These are phyloP conservation scores for Pouteria campechiana DNA, from an alignment of 179 eudicot species.

Conservation along the genomic window DNA sequence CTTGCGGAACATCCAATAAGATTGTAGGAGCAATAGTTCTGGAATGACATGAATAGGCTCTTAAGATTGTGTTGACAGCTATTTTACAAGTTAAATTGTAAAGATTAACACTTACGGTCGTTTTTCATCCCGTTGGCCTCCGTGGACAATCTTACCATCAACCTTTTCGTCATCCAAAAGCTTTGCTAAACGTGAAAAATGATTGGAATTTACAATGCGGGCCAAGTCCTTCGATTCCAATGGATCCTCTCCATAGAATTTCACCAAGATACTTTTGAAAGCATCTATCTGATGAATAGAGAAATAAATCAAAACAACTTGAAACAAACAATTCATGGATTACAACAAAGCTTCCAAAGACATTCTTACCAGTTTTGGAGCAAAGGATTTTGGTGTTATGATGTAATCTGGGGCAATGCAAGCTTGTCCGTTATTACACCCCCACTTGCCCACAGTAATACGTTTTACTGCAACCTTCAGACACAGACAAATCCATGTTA, in stretches of 20 bases:
- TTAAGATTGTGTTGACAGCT: not conserved
- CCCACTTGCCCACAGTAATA: constrained; percentile 81
- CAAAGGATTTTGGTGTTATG: constrained; percentile 70
- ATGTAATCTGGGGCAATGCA: constrained; percentile 73
- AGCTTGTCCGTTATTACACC: constrained; percentile 77
- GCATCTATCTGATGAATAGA: constrained; percentile 46
- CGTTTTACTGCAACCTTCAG: constrained; percentile 58
- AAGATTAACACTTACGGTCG: constrained; percentile 42
- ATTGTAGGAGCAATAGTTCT: constrained; percentile 80
- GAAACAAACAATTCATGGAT: not conserved
- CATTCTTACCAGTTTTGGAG: constrained; percentile 51
- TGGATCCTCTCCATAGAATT: constrained; percentile 57
- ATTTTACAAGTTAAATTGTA: not conserved
- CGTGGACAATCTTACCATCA: constrained; percentile 47
- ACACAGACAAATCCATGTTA: not conserved
- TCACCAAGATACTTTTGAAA: constrained; percentile 34
- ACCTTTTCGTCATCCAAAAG: constrained; percentile 67
- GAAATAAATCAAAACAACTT: not conserved
- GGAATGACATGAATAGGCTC: constrained; percentile 6
- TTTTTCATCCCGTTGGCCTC: constrained; percentile 57
- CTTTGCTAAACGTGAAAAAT: constrained; percentile 50
- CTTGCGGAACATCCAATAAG: constrained; percentile 67
- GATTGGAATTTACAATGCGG: constrained; percentile 46
- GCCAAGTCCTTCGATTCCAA: constrained; percentile 55
- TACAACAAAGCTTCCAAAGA: not conserved